phyloP scores from a whole-genome alignment of 495 filamentous ascomycete genomes.

The Echria macrotheca region DNA sequence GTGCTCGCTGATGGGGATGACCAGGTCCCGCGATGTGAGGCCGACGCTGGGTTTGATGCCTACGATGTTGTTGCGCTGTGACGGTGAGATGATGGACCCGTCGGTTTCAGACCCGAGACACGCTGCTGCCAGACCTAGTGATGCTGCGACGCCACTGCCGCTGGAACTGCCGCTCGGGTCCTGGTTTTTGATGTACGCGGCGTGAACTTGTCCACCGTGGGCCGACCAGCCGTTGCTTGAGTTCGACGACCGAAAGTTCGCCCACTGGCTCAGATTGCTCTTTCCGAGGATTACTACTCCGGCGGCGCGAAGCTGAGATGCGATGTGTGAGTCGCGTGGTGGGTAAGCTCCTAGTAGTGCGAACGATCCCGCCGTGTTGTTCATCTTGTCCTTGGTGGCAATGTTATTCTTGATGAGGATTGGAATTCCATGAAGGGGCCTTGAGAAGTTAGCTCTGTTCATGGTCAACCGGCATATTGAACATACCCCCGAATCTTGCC shows the following conservation, averaged over 20 bases:
- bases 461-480: not conserved
- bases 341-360: conserved; percentile 42
- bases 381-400: conserved; percentile 23
- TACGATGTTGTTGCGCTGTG: conserved; percentile 37
- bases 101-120: conserved; percentile 30
- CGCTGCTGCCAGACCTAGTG: conserved; percentile 26
- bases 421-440: conserved; percentile 2
- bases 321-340: conserved; percentile 37
- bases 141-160: conserved; percentile 27
- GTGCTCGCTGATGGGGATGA: conserved; percentile 58
- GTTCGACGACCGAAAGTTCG: conserved; percentile 31
- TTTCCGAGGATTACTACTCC: conserved; percentile 45
- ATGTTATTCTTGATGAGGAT: conserved; percentile 32
- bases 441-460: not conserved
- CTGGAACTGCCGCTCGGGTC: conserved; percentile 29
- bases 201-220: conserved; percentile 33
- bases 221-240: conserved; percentile 38
- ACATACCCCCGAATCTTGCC: conserved; percentile 6
- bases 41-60: conserved; percentile 66
- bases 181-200: conserved; percentile 27
- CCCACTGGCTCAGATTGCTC: conserved; percentile 36
- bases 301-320: conserved; percentile 37
- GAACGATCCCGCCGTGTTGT: conserved; percentile 46
- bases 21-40: conserved; percentile 53
- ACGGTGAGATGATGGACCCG: conserved; percentile 36